phyloP scores from a whole-genome alignment of 23 red algal genomes.

The Cyanidium caldarium region DNA sequence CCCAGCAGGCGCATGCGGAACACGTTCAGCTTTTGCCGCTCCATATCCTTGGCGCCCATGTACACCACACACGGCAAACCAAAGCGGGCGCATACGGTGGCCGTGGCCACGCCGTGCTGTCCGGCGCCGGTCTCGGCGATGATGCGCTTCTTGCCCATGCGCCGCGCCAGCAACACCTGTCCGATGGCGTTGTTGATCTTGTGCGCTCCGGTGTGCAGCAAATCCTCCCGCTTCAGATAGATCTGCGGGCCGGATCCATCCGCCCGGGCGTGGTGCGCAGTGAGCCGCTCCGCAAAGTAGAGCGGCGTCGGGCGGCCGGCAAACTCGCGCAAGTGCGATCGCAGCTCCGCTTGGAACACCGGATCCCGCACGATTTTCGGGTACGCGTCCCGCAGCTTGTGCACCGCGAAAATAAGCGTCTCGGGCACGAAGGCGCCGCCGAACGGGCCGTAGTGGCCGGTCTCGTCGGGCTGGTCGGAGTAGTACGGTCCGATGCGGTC shows the following conservation, averaged over 20 bases:
- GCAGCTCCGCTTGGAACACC: slow-evolving; percentile 56
- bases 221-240: slow-evolving; percentile 87
- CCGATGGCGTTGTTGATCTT: slow-evolving; percentile 99
- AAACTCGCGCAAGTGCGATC: slow-evolving; percentile 50
- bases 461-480: slow-evolving; percentile 31
- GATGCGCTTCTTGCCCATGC: slow-evolving; percentile 83
- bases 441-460: slow-evolving; percentile 68
- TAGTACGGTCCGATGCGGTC: slow-evolving; percentile 15
- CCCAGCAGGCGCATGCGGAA: slow-evolving; percentile 94
- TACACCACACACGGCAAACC: slow-evolving; percentile 91
- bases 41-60: slow-evolving; percentile 98
- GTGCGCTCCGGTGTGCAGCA: slow-evolving; percentile 95
- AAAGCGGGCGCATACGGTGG: slow-evolving; percentile 99
- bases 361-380: slow-evolving; percentile 28
- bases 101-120: slow-evolving; percentile 96
- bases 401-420: slow-evolving; percentile 59
- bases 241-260: slow-evolving; percentile 86
- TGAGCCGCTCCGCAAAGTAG: slow-evolving; percentile 92
- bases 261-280: slow-evolving; percentile 40
- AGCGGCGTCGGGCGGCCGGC: slow-evolving; percentile 78
- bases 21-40: slow-evolving; percentile 94
- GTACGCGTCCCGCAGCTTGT: slow-evolving; percentile 39
- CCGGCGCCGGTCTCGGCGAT: slow-evolving; percentile 99
- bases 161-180: slow-evolving; percentile 67
- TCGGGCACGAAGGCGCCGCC: slow-evolving; percentile 92